These are phyloP conservation scores for Graphilbum sp. DNA, from an alignment of 2,329 filamentous ascomycete species.

Conservation along the genomic window DNA sequence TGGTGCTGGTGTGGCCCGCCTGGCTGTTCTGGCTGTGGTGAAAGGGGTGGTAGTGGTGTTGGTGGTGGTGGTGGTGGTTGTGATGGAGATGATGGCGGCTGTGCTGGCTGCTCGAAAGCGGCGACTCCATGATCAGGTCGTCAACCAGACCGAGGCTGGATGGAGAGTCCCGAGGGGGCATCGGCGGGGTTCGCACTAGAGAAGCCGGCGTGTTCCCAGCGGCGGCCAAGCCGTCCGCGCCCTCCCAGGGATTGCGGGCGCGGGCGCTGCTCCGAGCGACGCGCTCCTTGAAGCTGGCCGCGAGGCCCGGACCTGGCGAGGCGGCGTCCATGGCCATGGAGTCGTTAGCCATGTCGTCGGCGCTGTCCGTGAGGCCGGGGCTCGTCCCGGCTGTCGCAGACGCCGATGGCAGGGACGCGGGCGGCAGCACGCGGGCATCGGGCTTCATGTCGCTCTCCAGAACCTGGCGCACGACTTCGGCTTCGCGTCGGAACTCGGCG, in stretches of 20 bases:
- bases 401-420: slow-evolving; percentile 19
- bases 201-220: background rate
- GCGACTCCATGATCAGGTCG: slow-evolving; percentile 59
- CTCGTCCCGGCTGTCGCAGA: slow-evolving; percentile 48
- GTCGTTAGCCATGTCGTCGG: slow-evolving; percentile 55
- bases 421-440: slow-evolving; percentile 16
- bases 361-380: slow-evolving; percentile 41
- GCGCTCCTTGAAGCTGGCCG: slow-evolving; percentile 60
- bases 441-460: slow-evolving; percentile 69
- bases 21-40: background rate
- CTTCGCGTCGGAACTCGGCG: slow-evolving; percentile 75
- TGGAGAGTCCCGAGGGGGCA: slow-evolving; percentile 43
- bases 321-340: slow-evolving; percentile 43
- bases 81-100: background rate
- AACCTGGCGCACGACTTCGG: slow-evolving; percentile 89
- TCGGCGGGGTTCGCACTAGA: slow-evolving; percentile 40
- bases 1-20: slow-evolving; percentile 9
- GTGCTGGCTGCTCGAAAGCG: slow-evolving; percentile 18
- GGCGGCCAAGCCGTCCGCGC: slow-evolving; percentile 16
- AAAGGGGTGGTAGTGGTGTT: too few relatives aligned
- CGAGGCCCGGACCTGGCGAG: slow-evolving; percentile 20
- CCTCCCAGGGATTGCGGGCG: slow-evolving; percentile 60
- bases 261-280: slow-evolving; percentile 56
- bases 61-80: too few relatives aligned
- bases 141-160: slow-evolving; percentile 42